A percentile compares a stretch with the other conserved stretches of the same genome.
These are phyloP conservation scores for Gonapodya sp. DNA, from an alignment of 192 early-diverging fungal genomes.

Conservation along the genomic window DNA sequence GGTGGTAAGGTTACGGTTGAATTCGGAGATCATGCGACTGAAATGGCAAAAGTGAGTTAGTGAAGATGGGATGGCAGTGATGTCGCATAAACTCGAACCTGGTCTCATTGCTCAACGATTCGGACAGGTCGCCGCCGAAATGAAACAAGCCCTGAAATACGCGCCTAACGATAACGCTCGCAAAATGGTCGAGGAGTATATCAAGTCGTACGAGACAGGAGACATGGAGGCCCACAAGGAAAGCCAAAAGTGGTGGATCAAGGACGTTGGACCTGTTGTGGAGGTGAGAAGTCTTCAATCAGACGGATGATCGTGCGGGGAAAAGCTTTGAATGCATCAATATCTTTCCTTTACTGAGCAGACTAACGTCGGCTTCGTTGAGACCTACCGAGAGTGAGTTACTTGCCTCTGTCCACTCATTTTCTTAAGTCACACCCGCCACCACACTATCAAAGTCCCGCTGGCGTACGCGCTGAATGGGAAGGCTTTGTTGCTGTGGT, in stretches of 20 bases:
- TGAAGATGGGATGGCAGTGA: too few relatives aligned
- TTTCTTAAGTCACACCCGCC: not conserved
- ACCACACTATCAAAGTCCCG: conserved; percentile 19
- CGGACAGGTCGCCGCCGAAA: not conserved
- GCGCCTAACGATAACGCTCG: conserved; percentile 44
- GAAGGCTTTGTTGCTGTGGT: conserved; percentile 56
- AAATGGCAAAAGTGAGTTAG: conserved; percentile 29
- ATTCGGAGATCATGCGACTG: conserved; percentile 36
- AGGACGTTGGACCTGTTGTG: conserved; percentile 44
- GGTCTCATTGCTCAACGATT: too few relatives aligned
- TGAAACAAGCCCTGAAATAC: conserved; percentile 30
- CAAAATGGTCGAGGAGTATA: conserved; percentile 40
- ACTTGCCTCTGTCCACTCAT: not conserved
- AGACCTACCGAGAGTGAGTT: conserved; percentile 41
- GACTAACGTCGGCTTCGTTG: conserved; percentile 53
- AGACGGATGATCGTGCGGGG: not conserved
- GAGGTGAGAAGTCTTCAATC: not conserved
- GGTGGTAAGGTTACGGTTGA: conserved; percentile 26
- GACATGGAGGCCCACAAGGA: conserved; percentile 51
- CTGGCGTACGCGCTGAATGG: conserved; percentile 53
- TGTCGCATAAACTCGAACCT: too few relatives aligned
- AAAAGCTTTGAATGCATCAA: not conserved
- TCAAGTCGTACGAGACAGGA: conserved; percentile 36
- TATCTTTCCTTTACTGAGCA: conserved; percentile 15
- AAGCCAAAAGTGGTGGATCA: conserved; percentile 42